Evolutionary conservation across 2,329 filamentous ascomycete species (phyloP), one percentile per base, ranked within the genome.

Genomic region (Beauveria sp.): DNA sequence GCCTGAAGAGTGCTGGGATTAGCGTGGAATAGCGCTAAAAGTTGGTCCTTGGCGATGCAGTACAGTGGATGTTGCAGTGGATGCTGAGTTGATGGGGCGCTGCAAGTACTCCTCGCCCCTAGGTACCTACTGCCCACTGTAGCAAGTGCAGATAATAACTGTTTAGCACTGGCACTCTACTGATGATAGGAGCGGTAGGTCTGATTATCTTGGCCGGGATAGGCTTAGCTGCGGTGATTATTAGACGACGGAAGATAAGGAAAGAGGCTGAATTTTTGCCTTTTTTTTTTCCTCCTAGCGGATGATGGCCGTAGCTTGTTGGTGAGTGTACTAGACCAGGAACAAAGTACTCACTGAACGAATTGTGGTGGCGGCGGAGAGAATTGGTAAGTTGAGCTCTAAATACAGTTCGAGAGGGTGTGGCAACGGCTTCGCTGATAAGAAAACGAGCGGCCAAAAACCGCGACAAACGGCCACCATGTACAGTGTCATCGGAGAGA

Each of bases 1-100:
- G 53, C 16, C 43, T 40, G 31, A 20, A 24, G n/a, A 10, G n/a
- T 49, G 43, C 54, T 57, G 45, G 43, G 20, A 24, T 38, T 48
- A 48, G 55, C 45, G 28, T 58, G 26, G 26, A 38, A 57, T 48
- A 57, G 54, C 54, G 43, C 54, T 57, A 43, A 20, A 58, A 49
- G 38, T 38, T 22, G 31, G 43, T 38, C 14, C 55, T 49, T 58
- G 55, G 55, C 55, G 55, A 60, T 52, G 56, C 56, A 60, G 56
- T 38, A n/a, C 56, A n/a, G 56, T 60, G 56, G 56, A 45, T 60
- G 55, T 49, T 38, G 55, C 31, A 57, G 43, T 57, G 43, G 54
- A 14, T 40, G 52, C 24, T 45, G 24, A 55, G 52, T 28, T 40
- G 52, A 43, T 45, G 52, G 52, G 10, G 16, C 20, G 31, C 28